Conservation (phyloP, 2,329 filamentous ascomycete genomes). For the Cercospora janseana region DNA sequence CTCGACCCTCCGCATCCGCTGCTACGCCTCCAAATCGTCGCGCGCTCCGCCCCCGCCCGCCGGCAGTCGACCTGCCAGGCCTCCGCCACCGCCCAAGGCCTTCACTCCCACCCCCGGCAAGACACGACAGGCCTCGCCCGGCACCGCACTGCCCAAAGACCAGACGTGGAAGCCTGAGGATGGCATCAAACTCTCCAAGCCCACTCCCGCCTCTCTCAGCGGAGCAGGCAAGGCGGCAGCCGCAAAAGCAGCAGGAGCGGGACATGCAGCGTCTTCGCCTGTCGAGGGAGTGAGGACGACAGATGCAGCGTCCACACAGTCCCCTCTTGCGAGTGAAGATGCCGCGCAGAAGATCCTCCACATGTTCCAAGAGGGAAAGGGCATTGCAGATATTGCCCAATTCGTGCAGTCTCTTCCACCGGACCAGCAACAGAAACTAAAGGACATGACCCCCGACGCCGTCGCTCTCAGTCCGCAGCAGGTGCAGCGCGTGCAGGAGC, state of each 20-base stretch:
- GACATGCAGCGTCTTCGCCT: conserved; percentile 25
- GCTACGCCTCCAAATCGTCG: conserved; percentile 20
- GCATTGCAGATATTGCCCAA: conserved; percentile 13
- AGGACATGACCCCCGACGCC: conserved; percentile 13
- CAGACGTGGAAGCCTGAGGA: conserved; percentile 45
- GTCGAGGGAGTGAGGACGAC: conserved; percentile 37
- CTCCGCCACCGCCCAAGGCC: conserved; percentile 24
- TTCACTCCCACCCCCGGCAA: too few species aligned
- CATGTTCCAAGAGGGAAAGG: conserved; percentile 16
- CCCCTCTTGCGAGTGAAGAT: conserved; percentile 21
- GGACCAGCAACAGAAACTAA: conserved; percentile 14
- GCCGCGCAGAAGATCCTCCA: conserved; percentile 30
- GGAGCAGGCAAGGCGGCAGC: too few species aligned
- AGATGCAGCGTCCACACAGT: conserved; percentile 36
- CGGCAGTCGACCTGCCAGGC: conserved; percentile 19
- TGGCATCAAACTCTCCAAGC: conserved; percentile 40
- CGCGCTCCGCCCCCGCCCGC: conserved; percentile 26
- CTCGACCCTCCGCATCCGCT: conserved; percentile 28
- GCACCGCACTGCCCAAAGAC: conserved; percentile 36
- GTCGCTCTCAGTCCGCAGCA: not conserved
- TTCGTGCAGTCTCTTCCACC: conserved; percentile 14
- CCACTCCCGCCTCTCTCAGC: conserved; percentile 23
- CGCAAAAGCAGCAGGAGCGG: too few species aligned
- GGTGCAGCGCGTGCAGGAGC: conserved; percentile 2
- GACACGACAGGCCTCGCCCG: conserved; percentile 33